phyloP scores from a whole-genome alignment of 176 grass and related monocot species.

The Ampelocalamus luodianensis region DNA sequence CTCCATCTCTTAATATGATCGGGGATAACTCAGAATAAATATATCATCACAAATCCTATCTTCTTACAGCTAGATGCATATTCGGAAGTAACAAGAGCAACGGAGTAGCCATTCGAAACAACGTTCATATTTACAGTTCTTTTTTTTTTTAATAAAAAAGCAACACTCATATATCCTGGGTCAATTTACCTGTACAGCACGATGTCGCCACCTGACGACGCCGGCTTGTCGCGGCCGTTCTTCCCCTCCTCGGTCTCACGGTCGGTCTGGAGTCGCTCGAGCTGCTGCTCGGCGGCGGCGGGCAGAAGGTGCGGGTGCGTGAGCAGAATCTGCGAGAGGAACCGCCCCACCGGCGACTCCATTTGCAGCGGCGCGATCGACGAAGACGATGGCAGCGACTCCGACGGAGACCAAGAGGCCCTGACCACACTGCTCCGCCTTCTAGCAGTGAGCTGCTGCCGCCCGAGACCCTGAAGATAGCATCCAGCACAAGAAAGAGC shows the following conservation, averaged over 20 bases:
- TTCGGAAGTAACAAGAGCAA: slow-evolving; percentile 23
- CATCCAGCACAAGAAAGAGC: background rate
- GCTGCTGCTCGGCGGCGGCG: slow-evolving; percentile 89
- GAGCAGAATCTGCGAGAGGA: slow-evolving; percentile 82
- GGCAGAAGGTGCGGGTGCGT: slow-evolving; percentile 91
- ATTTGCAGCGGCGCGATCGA: slow-evolving; percentile 85
- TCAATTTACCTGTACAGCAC: slow-evolving; percentile 86
- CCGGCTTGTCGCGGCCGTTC: slow-evolving; percentile 49
- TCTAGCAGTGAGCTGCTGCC: slow-evolving; percentile 42
- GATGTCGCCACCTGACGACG: slow-evolving; percentile 67
- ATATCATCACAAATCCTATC: slow-evolving; percentile 20
- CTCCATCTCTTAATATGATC: background rate
- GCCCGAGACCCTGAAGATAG: slow-evolving; percentile 60
- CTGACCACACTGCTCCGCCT: slow-evolving; percentile 52
- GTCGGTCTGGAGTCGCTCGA: slow-evolving; percentile 86
- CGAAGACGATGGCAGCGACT: slow-evolving; percentile 51
- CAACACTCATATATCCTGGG: too few species aligned
- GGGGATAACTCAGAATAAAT: background rate
- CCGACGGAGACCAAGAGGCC: slow-evolving; percentile 56
- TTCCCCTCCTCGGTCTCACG: slow-evolving; percentile 55
- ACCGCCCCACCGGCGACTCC: slow-evolving; percentile 87
- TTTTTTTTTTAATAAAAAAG: too few species aligned
- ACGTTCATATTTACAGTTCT: background rate
- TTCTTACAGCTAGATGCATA: slow-evolving; percentile 8
- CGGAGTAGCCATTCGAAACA: background rate